Evolutionary conservation across 305 asterid genomes (phyloP), one percentile per base, ranked within the genome.

Genomic region (Fraxinus ornus): DNA sequence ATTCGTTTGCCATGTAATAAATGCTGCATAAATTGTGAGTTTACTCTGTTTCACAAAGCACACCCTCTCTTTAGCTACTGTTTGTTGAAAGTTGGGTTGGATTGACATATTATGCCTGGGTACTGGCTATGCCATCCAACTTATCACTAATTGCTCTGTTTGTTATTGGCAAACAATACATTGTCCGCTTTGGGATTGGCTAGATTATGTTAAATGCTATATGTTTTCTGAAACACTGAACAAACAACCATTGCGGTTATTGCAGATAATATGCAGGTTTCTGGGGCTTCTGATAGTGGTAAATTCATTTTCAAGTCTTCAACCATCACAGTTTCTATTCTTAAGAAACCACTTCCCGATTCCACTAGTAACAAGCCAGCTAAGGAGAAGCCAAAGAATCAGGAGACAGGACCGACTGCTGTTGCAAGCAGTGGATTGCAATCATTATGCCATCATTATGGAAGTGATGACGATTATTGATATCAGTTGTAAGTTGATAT

Each of bases 391-490:
- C 32, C n/a, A 3, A 83, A 68, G 30, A 79, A 82, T 78, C 82
- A 70, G 64, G 86, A 70, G 75, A 75, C 81, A 12, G 78, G 57
- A 39, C 78, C 80, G 17, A 75, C 33, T 5, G 75, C 77, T 30
- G 81, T 37, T 13, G 66, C 85, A 35, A 85, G 75, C 77, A 49
- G 60, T 73, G 91, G 90, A n/a, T 82, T 94, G 76, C 93, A 80
- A 47, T 92, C 95, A 22, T 72, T 92, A 33, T 87, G 88, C 83
- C 88, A 87, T 62, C 85, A 83, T 76, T 91, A 91, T 79, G 91
- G 88, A 33, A 88, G 91, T 62, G 91, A 88, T 5, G 92, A 91
- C 13, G 91, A 87, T 2, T 83, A 88, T 62, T 85, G 84, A 84
- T 83, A 15, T 66, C 2, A 30, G 39, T 72, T 49, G 62, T 81